Conservation (phyloP, 2,329 filamentous ascomycete species). For the Aspergillus sp. region DNA sequence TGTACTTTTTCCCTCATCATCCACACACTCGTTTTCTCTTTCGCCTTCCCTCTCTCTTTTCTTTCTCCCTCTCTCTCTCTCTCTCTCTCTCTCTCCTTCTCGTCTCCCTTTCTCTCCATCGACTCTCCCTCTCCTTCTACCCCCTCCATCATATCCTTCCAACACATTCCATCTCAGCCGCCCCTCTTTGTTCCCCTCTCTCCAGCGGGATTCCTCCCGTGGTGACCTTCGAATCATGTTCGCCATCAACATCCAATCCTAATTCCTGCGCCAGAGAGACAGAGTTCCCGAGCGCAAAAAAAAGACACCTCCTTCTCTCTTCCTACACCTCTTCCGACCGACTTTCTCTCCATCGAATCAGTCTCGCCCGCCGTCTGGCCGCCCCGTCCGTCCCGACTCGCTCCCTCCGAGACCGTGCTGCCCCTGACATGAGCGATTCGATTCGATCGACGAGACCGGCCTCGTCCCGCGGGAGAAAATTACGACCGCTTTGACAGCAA, state of each 20-base stretch:
- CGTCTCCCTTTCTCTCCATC: conserved; percentile 6
- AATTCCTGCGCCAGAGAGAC: neutral
- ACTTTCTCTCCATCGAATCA: neutral
- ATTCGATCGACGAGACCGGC: conserved; percentile 7
- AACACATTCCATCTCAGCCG: neutral
- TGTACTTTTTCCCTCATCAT: neutral
- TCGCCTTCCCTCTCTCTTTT: too few species aligned
- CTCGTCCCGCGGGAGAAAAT: conserved; percentile 5
- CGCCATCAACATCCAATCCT: neutral
- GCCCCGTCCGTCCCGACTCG: neutral
- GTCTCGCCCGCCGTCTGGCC: neutral
- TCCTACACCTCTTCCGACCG: neutral
- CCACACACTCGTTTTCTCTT: neutral
- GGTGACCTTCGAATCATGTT: neutral
- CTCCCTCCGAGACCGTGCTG: conserved; percentile 2
- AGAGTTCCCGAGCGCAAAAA: neutral
- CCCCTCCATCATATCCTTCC: neutral
- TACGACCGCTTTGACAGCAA: conserved; percentile 9
- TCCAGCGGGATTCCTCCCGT: neutral
- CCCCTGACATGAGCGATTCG: conserved; percentile 22
- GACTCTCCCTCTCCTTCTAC: neutral
- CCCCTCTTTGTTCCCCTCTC: neutral
- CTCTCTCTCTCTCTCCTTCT: conserved; percentile 3
- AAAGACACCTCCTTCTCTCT: neutral
- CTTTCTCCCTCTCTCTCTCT: conserved; percentile 2